Base-by-base conservation (phyloP, 345 rosid species). In the Eucalyptus regnans region DNA sequence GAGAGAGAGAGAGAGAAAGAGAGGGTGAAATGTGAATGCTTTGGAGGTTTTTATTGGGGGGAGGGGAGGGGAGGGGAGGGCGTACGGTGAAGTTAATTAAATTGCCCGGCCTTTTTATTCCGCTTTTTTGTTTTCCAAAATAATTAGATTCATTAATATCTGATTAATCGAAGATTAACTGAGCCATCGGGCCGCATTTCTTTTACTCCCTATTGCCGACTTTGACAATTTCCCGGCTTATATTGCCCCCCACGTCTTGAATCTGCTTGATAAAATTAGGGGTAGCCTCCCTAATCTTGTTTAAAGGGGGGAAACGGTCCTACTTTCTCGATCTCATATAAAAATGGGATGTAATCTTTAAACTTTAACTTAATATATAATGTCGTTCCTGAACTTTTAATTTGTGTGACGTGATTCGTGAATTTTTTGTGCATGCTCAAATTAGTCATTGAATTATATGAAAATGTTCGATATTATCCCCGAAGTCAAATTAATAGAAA, bases 381-480 rank as follows among this genome's bases (percentile, higher is more conserved):
- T 14, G 2, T 0, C 2, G 1, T 64, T 3, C 1, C 1, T 13
- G 5, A n/a, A 64, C 3, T n/a, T 64, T 64, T 7, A 29, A 64
- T 64, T 64, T 43, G 44, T 43, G 44, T 5, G 44, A 43, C 5
- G 44, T 3, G 9, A 14, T n/a, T 4, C 4, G 12, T 60, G 14
- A 60, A 27, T 0, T 27, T 12, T 27, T 60, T 15, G 14, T 13
- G 2, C 7, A 27, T 12, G 2, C 7, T 60, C 31, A 27, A 27
- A 3, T 60, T 17, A 7, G 0, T 29, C 1, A 5, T n/a, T n/a
- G 4, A 14, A 64, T 64, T 62, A 64, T n/a, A 64, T 9, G 12
- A 56, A 56, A 56, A 4, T 56, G 2, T 23, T 23, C 0, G 1
- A 23, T 56, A 56, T 56, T 56, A 23, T 23, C 1, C 0, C 1